phyloP scores from a whole-genome alignment of 2,329 filamentous ascomycete genomes.

The Malbranchea zuffiana region DNA sequence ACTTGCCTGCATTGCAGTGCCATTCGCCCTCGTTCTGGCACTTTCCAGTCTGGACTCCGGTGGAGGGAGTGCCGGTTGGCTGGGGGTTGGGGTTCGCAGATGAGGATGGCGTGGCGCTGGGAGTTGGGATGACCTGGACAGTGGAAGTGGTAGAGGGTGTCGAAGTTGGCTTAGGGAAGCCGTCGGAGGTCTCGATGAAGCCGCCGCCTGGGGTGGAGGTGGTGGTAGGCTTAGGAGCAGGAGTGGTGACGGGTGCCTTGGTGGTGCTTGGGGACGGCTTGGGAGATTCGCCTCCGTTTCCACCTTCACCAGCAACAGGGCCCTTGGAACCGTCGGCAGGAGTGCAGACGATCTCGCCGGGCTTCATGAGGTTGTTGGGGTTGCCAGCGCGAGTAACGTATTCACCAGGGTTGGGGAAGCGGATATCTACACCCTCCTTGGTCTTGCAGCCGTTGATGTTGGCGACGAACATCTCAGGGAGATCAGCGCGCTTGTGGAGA shows the following conservation, averaged over 20 bases:
- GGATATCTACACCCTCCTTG: conserved; percentile 44
- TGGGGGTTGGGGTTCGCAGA: conserved; percentile 2
- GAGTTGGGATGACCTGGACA: neutral
- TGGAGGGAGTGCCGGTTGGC: conserved; percentile 9
- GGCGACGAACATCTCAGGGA: conserved; percentile 66
- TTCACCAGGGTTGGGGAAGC: conserved; percentile 58
- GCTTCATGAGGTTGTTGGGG: conserved; percentile 25
- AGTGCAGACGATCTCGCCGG: conserved; percentile 22
- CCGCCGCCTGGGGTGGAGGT: conserved; percentile 16
- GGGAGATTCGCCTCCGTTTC: conserved; percentile 14
- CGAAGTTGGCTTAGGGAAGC: conserved; percentile 11
- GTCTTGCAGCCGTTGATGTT: conserved; percentile 57
- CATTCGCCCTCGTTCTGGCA: conserved; percentile 47
- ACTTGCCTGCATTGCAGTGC: conserved; percentile 47
- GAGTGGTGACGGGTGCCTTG: neutral
- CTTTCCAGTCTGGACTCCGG: conserved; percentile 8
- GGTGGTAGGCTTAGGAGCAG: conserved; percentile 15
- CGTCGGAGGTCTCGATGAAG: conserved; percentile 12
- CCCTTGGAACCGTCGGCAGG: conserved; percentile 20
- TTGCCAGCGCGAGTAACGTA: conserved; percentile 43
- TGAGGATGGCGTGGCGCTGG: neutral
- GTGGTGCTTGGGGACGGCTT: neutral
- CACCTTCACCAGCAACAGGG: conserved; percentile 20
- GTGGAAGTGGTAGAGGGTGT: conserved; percentile 9
- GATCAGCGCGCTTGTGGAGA: conserved; percentile 45